Base-by-base conservation (phyloP, 805 yeast genomes). In the Teunomyces atbi region DNA sequence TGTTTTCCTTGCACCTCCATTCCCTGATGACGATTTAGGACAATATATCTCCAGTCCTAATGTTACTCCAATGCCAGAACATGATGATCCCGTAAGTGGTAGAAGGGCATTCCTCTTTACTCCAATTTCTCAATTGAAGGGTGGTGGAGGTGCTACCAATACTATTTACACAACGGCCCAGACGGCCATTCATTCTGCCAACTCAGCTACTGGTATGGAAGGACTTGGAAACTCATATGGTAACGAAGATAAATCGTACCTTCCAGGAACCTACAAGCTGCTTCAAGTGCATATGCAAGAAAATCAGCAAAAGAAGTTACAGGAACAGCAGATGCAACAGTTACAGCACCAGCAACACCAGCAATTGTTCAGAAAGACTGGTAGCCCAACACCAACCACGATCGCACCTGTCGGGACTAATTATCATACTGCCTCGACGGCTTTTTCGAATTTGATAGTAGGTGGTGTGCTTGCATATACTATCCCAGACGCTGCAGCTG, bases 21-120 rank as follows among this genome's bases (percentile, higher is more conserved):
- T 83, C 53, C 82, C 82, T 36, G 82, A 84, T 46, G 96, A 90
- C 61, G 97, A 92, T 59, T 77, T 86, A 46, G 96, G 90, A 47
- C 89, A 85, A 65, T 83, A 83, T 56, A 62, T 62, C 15, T 60
- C 74, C 12, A 65, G 72, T 53, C 74, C 74, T 5, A 68, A 73
- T 47, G 72, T 71, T 30, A 57, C 62, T 2, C 61, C 71, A 2
- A 60, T 62, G 27, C 68, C 73, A 0, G 76, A 72, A 43, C 65
- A 62, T 53, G 74, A 72, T 48, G 75, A 72, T 51, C 52, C 52
- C 19, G 53, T 52, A 16, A 51, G 65, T 12, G 69, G 69, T 7
- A 59, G 76, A 40, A 62, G 62, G 42, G 76, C 77, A 5, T 72
- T 62, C 54, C 55, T 72, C 39, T 72, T 72, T 62, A 71, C 76